phyloP scores from a whole-genome alignment of 129 eudicot species.

The Flaveria trinervia region DNA sequence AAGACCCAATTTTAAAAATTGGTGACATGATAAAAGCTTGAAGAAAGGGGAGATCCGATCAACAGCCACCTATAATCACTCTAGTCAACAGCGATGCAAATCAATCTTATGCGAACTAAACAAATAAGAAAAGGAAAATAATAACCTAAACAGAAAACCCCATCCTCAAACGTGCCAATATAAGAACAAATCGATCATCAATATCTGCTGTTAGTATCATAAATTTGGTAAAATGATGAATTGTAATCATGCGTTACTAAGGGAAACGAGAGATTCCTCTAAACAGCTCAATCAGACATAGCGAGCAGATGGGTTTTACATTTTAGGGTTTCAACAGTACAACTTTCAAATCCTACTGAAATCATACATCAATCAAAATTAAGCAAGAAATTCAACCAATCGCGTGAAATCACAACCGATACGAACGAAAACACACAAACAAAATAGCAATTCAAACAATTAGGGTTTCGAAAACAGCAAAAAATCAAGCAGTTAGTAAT shows the following conservation, averaged over 20 bases:
- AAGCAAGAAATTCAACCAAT: background rate
- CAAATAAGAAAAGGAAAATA: background rate
- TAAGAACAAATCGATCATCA: background rate
- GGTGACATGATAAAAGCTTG: background rate
- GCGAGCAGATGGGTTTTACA: background rate
- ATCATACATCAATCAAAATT: background rate
- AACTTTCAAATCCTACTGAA: slow-evolving; percentile 11
- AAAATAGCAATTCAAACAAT: background rate
- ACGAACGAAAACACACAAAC: background rate
- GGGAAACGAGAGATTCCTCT: background rate
- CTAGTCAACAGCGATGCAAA: background rate
- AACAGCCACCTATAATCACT: background rate
- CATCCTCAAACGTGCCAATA: background rate
- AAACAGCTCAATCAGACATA: background rate
- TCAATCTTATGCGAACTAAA: background rate
- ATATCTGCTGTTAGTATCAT: background rate
- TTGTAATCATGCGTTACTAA: background rate
- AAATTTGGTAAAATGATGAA: background rate
- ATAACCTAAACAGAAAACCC: background rate
- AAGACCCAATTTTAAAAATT: background rate
- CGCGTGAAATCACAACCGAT: background rate
- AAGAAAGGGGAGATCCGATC: background rate
- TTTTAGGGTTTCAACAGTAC: background rate
- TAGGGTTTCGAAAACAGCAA: slow-evolving; percentile 4
- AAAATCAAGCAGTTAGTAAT: background rate